Conservation (phyloP, 2,329 filamentous ascomycete species). For the Podosphaera aphanis region DNA sequence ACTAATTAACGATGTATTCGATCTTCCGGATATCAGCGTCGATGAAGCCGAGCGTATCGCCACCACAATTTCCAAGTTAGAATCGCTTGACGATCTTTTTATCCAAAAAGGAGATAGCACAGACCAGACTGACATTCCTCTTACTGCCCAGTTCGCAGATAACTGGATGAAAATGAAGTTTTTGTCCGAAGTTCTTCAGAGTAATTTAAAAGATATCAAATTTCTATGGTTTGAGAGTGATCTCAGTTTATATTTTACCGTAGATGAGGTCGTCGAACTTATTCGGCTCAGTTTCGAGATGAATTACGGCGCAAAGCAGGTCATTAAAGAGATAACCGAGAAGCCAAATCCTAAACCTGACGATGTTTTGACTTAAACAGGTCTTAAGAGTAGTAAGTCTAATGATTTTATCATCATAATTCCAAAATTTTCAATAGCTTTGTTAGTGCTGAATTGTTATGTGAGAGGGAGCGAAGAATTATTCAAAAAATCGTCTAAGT, state of each 20-base stretch:
- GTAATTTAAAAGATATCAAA: conserved; percentile 38
- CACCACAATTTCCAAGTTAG: conserved; percentile 1
- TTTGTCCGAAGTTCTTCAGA: conserved; percentile 39
- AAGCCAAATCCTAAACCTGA: conserved; percentile 15
- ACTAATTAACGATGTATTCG: conserved; percentile 37
- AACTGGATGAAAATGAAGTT: conserved; percentile 42
- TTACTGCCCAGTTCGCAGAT: conserved; percentile 35
- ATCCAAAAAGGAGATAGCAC: conserved; percentile 16
- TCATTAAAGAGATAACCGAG: conserved; percentile 32
- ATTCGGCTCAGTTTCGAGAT: conserved; percentile 41
- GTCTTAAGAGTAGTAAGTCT: background rate
- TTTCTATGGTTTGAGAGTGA: conserved; percentile 44
- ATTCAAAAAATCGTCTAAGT: too few species aligned
- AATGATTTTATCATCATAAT: too few species aligned
- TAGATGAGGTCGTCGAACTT: conserved; percentile 36
- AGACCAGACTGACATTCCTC: conserved; percentile 19
- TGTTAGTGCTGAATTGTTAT: too few species aligned
- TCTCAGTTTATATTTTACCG: conserved; percentile 37
- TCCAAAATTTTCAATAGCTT: too few species aligned
- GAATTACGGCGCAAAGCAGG: conserved; percentile 31
- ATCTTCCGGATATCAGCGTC: conserved; percentile 35
- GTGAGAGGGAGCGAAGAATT: too few species aligned
- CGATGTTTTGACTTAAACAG: background rate
- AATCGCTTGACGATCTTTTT: conserved; percentile 24
- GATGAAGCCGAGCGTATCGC: conserved; percentile 41